Evolutionary conservation across 225 moss, liverwort and hornwort genomes (phyloP).

Genomic region (Takakia lepidozioides): DNA sequence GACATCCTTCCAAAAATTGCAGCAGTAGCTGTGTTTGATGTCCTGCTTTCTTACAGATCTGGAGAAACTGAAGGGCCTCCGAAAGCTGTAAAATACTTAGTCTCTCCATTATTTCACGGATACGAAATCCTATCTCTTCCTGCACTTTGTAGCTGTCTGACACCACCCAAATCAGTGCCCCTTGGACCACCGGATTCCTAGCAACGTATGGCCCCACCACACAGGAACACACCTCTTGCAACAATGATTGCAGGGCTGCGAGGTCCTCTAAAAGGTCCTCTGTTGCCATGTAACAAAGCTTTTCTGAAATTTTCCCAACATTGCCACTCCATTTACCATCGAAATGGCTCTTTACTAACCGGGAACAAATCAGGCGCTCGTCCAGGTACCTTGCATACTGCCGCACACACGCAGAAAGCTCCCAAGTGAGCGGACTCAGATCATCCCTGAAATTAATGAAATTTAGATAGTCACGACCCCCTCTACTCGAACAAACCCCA

Average conservation of each 20-base stretch:
- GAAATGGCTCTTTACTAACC: not conserved
- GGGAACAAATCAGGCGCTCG: slow-evolving; percentile 6
- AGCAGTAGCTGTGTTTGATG: slow-evolving; percentile 21
- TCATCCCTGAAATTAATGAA: slow-evolving; percentile 4
- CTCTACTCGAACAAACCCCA: not conserved
- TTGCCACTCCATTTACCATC: not conserved
- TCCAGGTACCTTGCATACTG: slow-evolving; percentile 5
- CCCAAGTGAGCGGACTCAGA: slow-evolving; percentile 2
- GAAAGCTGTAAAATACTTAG: slow-evolving; percentile 17
- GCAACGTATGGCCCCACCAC: slow-evolving; percentile 17
- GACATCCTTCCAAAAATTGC: slow-evolving; percentile 30
- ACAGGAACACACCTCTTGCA: slow-evolving; percentile 30
- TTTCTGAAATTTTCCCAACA: not conserved
- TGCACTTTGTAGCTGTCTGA: slow-evolving; percentile 36
- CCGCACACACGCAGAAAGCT: slow-evolving; percentile 3
- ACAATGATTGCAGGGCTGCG: slow-evolving; percentile 24
- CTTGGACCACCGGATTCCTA: slow-evolving; percentile 24
- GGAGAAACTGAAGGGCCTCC: slow-evolving; percentile 27
- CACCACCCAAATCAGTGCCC: slow-evolving; percentile 38
- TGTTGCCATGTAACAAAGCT: slow-evolving; percentile 25
- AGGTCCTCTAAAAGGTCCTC: slow-evolving; percentile 25
- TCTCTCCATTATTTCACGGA: slow-evolving; percentile 28
- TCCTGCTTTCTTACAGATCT: slow-evolving; percentile 27
- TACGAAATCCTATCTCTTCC: slow-evolving; percentile 25
- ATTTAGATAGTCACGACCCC: slow-evolving; percentile 3